Evolutionary conservation across 805 yeast species (phyloP).

Genomic region (Hanseniaspora taiwanica): DNA sequence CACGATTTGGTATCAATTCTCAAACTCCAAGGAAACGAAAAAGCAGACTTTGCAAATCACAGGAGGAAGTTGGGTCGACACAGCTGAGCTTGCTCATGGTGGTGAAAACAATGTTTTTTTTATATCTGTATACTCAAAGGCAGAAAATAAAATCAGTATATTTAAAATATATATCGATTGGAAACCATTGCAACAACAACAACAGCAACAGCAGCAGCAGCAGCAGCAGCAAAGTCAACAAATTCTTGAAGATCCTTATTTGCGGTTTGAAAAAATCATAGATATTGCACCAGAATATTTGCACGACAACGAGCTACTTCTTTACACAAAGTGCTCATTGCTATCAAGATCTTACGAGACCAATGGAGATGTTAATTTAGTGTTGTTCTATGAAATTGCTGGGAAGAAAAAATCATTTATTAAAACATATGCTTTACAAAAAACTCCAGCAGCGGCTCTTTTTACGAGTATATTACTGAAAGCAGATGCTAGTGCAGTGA

Average conservation of each 20-base stretch:
- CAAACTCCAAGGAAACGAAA: slow-evolving; percentile 25
- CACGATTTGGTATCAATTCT: slow-evolving; percentile 27
- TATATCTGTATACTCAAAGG: slow-evolving; percentile 17
- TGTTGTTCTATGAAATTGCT: slow-evolving; percentile 13
- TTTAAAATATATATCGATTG: slow-evolving; percentile 21
- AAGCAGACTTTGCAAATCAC: slow-evolving; percentile 20
- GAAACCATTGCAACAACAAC: slow-evolving; percentile 13
- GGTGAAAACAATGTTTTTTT: slow-evolving; percentile 21
- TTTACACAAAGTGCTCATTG: slow-evolving; percentile 14
- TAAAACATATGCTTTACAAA: slow-evolving; percentile 15
- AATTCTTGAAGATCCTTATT: slow-evolving; percentile 20
- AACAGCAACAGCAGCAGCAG: slow-evolving; percentile 4
- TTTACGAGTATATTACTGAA: slow-evolving; percentile 8
- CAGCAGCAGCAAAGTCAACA: slow-evolving; percentile 9
- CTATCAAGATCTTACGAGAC: slow-evolving; percentile 19
- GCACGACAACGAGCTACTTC: slow-evolving; percentile 13
- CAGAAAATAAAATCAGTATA: slow-evolving; percentile 15
- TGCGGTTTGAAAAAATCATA: slow-evolving; percentile 15
- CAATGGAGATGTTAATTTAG: slow-evolving; percentile 17
- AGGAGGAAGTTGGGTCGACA: slow-evolving; percentile 21
- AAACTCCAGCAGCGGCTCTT: slow-evolving; percentile 12
- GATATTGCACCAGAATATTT: slow-evolving; percentile 14
- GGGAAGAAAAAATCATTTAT: slow-evolving; percentile 16
- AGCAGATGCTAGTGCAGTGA: slow-evolving; percentile 9
- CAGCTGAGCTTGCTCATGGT: slow-evolving; percentile 22